Evolutionary conservation across 108 stramenopile genomes (phyloP).

Genomic region (Skeletonema marinoi): DNA sequence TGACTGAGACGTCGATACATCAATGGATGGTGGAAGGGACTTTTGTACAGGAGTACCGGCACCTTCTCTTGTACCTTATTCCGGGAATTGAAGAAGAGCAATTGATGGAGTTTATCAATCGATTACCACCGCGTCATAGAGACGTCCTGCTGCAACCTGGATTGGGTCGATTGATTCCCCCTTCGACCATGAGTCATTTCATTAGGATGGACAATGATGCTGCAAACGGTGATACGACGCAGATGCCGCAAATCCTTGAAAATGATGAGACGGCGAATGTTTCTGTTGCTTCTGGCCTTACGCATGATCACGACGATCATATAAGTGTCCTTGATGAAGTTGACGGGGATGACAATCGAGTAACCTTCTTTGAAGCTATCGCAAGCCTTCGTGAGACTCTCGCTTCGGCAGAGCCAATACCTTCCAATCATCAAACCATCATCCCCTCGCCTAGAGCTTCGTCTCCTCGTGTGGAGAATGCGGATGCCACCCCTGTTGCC

Average conservation of each 20-base stretch:
- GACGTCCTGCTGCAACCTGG: constrained; percentile 55
- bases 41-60: constrained; percentile 51
- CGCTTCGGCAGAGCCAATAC: not conserved
- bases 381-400: constrained; percentile 36
- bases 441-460: not conserved
- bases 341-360: constrained; percentile 13
- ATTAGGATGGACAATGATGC: constrained; percentile 22
- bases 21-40: constrained; percentile 65
- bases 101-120: constrained; percentile 57
- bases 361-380: constrained; percentile 44
- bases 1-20: constrained; percentile 64
- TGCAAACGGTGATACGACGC: not conserved
- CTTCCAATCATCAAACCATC: not conserved
- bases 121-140: constrained; percentile 65
- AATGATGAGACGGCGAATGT: constrained; percentile 21
- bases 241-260: constrained; percentile 2
- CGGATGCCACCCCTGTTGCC: not conserved
- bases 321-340: constrained; percentile 8
- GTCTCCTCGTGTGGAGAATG: not conserved
- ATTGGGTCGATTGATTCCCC: constrained; percentile 52
- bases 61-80: constrained; percentile 73
- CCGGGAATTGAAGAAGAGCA: constrained; percentile 71
- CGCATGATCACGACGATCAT: constrained; percentile 20
- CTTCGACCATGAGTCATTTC: constrained; percentile 34
- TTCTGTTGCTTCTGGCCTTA: constrained; percentile 34